Base-by-base conservation (phyloP, 1,139 yeast genomes). In the Diutina siamensis region DNA sequence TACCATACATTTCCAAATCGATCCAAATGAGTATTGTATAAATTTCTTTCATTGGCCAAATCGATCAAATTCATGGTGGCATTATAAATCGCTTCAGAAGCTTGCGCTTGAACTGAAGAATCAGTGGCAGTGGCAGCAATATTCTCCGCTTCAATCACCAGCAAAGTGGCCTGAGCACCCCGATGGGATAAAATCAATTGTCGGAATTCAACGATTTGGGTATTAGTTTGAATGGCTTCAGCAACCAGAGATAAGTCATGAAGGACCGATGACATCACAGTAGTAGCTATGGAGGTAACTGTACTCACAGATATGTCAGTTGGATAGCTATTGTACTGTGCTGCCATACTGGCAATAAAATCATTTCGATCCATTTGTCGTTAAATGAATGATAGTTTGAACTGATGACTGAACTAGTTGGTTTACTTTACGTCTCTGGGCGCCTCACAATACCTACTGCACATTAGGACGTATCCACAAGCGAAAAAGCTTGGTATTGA, bases 71-170 rank as follows among this genome's bases (percentile, higher is more conserved):
- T 59, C 15, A 56, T 52, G 4, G 68, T 58, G 1, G 73, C 71
- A 15, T 57, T 51, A 15, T 57, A 60, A n/a, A 63, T 60, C 8
- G 60, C 66, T 10, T 57, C 51, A 5, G 67, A 57, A 3, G 71
- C 69, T 18, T 62, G 49, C 0, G 62, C 58, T 19, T 54, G 48
- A 1, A 56, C 64, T 1, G 53, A 44, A 1, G 53, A 31, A 9
- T 55, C 62, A 0, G 76, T 69, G 7, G 72, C 74, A 0, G 76
- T 71, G 9, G 68, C 72, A 17, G 63, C 48, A 1, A 61, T 56
- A 28, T 60, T 50, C 44, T 68, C 62, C 12, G 67, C 64, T 2
- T 59, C 52, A 20, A 65, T 52, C 17, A 62, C 58, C 1, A 64
- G 54, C 44, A 68, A 49, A 0, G 76, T 67, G 0, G 73, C 76